Evolutionary conservation across 306 rosid species (phyloP), one percentile per base, ranked within the genome.

Genomic region (Castanea crenata): DNA sequence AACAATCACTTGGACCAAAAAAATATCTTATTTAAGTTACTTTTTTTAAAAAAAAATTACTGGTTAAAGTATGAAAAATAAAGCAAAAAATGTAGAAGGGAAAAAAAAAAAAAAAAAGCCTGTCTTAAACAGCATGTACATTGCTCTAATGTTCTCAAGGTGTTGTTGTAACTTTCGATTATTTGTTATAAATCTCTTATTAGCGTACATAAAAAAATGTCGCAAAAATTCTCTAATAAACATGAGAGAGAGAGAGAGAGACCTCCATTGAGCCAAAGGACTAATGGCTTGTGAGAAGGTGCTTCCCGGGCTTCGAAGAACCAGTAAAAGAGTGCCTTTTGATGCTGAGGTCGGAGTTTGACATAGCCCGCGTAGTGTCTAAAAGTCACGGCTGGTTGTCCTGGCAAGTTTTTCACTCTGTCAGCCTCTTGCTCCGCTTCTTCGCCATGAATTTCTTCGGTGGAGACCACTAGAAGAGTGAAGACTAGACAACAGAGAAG

Each of bases 201-300:
- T 8, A 41, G 46, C 3, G 46, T 41, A 41, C 11, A 41, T 41
- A 7, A 41, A 41, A 38, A 41, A 41, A 41, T 41, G 46, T 41
- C 12, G 46, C 11, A 8, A 41, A 41, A 41, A 41, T 41, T 41
- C 3, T 41, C 2, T 41, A 71, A 41, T 16, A 23, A 25, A 19
- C 3, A n/a, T 2, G 10, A 76, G 78, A 35, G 51, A 55, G 34
- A 4, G 69, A 63, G 31, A 0, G 13, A 13, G 29, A 31, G 71
- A 91, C 93, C 93, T 91, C 93, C 97, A 15, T 86, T 89, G 13
- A 91, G 97, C 93, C 97, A 89, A 82, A 89, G 92, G 27, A 88
- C 88, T 10, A 91, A 91, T 69, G 93, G 93, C 23, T 82, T 88
- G 4, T 34, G 65, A 19, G 79, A 71, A 32, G 92, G 81, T 1